These are phyloP conservation scores for Bipolaris zeicola DNA, from an alignment of 2,329 filamentous ascomycete genomes.

Conservation along the genomic window DNA sequence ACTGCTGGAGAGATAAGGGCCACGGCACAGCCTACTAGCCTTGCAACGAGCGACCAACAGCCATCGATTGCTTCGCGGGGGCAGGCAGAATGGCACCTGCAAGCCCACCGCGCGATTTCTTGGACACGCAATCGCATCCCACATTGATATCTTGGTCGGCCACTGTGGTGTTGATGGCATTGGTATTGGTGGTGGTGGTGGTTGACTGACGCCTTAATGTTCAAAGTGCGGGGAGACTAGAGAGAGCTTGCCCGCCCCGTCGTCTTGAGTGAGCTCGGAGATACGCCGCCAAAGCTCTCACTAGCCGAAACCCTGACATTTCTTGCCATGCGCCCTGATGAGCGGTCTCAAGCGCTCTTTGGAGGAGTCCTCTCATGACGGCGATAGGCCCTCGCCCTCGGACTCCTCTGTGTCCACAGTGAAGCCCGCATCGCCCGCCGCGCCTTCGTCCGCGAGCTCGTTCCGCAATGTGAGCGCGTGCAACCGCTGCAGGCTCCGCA, in stretches of 20 bases:
- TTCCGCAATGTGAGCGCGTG: constrained; percentile 78
- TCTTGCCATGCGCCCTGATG: constrained; percentile 48
- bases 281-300: constrained; percentile 9
- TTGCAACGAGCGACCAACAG: constrained; percentile 17
- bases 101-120: constrained; percentile 13
- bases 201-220: constrained; percentile 15
- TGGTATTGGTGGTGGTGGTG: background rate
- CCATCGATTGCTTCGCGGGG: constrained; percentile 15
- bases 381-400: constrained; percentile 37
- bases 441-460: constrained; percentile 41
- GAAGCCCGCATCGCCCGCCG: constrained; percentile 41
- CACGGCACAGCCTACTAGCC: constrained; percentile 17
- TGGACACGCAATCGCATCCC: constrained; percentile 13
- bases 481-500: constrained; percentile 83
- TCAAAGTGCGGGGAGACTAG: constrained; percentile 24
- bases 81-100: constrained; percentile 21
- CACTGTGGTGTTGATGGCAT: background rate
- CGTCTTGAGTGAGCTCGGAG: constrained; percentile 3
- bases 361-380: constrained; percentile 46
- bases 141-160: constrained; percentile 5
- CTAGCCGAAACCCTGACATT: constrained; percentile 13
- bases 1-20: constrained; percentile 23
- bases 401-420: constrained; percentile 28
- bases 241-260: constrained; percentile 10
- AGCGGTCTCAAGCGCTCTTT: constrained; percentile 48